Conservation (phyloP, 1,284 basidiomycete species). For the Anthracocystis setariae region DNA sequence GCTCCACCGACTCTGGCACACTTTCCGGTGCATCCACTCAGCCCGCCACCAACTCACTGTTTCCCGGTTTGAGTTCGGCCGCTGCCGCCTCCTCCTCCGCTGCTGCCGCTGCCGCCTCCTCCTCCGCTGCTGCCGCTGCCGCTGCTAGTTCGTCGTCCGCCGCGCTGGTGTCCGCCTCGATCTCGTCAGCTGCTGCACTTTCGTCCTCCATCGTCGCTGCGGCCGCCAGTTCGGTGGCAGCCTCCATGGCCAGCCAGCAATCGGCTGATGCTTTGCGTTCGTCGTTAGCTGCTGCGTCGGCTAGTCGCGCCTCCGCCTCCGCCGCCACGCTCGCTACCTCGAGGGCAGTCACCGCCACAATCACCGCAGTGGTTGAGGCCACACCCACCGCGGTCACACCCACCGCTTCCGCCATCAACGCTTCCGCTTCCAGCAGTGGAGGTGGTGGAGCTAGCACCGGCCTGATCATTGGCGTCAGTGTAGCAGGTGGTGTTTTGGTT, state of each 20-base stretch:
- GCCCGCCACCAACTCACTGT: too few relatives aligned
- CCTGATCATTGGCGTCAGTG: slow-evolving; percentile 63
- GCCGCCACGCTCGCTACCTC: slow-evolving; percentile 11
- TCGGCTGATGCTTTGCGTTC: slow-evolving; percentile 19
- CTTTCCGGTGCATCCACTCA: neutral
- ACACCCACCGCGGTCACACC: slow-evolving; percentile 10
- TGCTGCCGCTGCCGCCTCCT: slow-evolving; percentile 20
- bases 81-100: slow-evolving; percentile 10
- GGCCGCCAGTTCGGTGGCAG: slow-evolving; percentile 24
- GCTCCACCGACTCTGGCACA: neutral
- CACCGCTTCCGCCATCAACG: slow-evolving; percentile 7
- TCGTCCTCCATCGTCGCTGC: slow-evolving; percentile 34
- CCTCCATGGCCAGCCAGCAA: slow-evolving; percentile 18
- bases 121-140: slow-evolving; percentile 27
- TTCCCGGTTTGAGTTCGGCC: slow-evolving; percentile 11
- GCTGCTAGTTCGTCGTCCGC: slow-evolving; percentile 17
- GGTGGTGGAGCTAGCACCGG: slow-evolving; percentile 42
- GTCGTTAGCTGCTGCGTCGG: slow-evolving; percentile 24
- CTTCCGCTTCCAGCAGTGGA: slow-evolving; percentile 6
- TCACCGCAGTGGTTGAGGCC: slow-evolving; percentile 19
- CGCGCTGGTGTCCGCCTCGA: slow-evolving; percentile 30
- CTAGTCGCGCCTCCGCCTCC: slow-evolving; percentile 19
- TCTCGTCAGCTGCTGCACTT: slow-evolving; percentile 22
- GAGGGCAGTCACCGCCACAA: slow-evolving; percentile 27
- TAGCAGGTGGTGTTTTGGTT: slow-evolving; percentile 60